Conservation (phyloP, 2,329 filamentous ascomycete species). For the Penicillium sp. region DNA sequence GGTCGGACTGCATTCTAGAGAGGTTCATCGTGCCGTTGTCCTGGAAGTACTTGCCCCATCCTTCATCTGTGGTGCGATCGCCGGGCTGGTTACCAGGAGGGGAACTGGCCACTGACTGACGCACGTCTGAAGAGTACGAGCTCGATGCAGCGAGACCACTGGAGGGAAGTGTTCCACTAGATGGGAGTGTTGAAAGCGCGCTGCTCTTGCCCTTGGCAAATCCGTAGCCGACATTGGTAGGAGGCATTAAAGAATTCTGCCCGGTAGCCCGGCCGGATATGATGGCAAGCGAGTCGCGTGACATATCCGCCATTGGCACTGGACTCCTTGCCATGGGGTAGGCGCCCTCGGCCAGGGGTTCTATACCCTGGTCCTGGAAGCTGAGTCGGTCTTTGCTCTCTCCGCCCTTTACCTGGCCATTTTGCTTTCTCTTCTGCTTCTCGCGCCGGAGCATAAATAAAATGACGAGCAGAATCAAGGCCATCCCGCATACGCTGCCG, state of each 20-base stretch:
- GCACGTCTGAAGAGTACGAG: constrained; percentile 19
- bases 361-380: constrained; percentile 44
- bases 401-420: constrained; percentile 47
- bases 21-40: constrained; percentile 30
- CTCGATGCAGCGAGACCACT: constrained; percentile 23
- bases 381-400: constrained; percentile 54
- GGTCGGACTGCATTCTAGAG: constrained; percentile 23
- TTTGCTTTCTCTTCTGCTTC: constrained; percentile 50
- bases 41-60: constrained; percentile 49
- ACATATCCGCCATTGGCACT: constrained; percentile 32
- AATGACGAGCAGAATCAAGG: constrained; percentile 65
- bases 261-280: constrained; percentile 36
- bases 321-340: constrained; percentile 45
- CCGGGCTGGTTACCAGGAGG: constrained; percentile 22
- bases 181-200: constrained; percentile 29
- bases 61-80: constrained; percentile 45
- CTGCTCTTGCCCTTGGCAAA: constrained; percentile 21
- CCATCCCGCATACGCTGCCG: constrained; percentile 72
- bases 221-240: constrained; percentile 18
- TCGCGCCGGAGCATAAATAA: constrained; percentile 56
- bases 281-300: constrained; percentile 39
- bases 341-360: constrained; percentile 40
- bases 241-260: constrained; percentile 31
- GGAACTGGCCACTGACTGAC: constrained; percentile 17
- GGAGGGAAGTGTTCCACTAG: constrained; percentile 30